phyloP scores from a whole-genome alignment of 2,329 filamentous ascomycete genomes.

The Fusarium miscanthi region DNA sequence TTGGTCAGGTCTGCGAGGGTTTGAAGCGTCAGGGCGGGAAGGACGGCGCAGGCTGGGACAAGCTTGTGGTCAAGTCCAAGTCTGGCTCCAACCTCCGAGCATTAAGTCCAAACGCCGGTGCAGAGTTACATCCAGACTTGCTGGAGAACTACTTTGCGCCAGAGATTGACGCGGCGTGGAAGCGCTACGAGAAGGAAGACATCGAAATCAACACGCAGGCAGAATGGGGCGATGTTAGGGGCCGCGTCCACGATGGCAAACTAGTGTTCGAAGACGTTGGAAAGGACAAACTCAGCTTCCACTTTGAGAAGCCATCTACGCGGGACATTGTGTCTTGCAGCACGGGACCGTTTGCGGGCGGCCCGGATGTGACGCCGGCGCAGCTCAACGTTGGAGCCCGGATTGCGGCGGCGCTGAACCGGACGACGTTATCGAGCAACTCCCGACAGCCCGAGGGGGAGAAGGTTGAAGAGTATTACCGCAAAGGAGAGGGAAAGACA shows the following conservation, averaged over 20 bases:
- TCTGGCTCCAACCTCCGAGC: conserved; percentile 59
- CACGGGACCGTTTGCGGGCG: conserved; percentile 64
- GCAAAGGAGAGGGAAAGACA: conserved; percentile 56
- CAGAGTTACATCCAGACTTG: conserved; percentile 56
- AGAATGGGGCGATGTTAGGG: conserved; percentile 61
- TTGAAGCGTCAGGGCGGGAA: conserved; percentile 58
- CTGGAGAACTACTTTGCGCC: conserved; percentile 62
- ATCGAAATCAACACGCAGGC: conserved; percentile 66
- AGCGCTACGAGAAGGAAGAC: conserved; percentile 56
- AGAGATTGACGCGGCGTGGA: conserved; percentile 65
- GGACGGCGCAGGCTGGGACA: conserved; percentile 64
- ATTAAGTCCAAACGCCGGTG: conserved; percentile 64
- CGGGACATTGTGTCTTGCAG: conserved; percentile 64
- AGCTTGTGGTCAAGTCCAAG: conserved; percentile 58
- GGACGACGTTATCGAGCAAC: conserved; percentile 72
- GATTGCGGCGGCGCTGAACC: conserved; percentile 80
- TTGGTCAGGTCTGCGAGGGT: conserved; percentile 57
- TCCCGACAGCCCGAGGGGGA: conserved; percentile 65
- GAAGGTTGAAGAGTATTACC: conserved; percentile 63
- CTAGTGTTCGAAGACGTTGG: conserved; percentile 57
- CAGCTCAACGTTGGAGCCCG: conserved; percentile 75
- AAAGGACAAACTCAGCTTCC: conserved; percentile 45
- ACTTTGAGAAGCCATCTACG: conserved; percentile 59
- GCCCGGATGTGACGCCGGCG: conserved; percentile 54
- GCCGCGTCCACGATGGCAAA: conserved; percentile 53